Percentiles rank a stretch among this genome's conserved stretches.
These are phyloP conservation scores for Podospora anserina DNA, from an alignment of 495 filamentous ascomycete species.

Conservation along the genomic window DNA sequence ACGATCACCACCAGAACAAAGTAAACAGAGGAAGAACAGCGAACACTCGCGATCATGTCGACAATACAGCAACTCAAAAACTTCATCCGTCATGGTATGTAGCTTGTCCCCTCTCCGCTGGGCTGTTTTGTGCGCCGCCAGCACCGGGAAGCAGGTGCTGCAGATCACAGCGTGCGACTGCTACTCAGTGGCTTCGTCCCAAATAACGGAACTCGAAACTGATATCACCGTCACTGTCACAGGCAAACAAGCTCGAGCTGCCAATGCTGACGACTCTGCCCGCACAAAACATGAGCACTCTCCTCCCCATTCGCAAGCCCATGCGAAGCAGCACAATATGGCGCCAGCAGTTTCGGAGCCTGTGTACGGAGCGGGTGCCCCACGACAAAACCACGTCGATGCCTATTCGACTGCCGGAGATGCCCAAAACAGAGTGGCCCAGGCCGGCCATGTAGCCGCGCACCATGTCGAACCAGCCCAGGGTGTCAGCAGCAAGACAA, in stretches of 20 bases:
- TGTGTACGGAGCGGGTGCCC: slow-evolving; percentile 14
- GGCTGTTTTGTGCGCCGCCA: neutral
- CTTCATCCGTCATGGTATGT: slow-evolving; percentile 88
- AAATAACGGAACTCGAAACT: slow-evolving; percentile 20
- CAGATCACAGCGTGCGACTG: neutral
- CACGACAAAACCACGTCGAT: slow-evolving; percentile 25
- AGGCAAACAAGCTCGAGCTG: slow-evolving; percentile 81
- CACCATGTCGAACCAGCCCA: slow-evolving; percentile 45
- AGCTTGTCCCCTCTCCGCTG: slow-evolving; percentile 4
- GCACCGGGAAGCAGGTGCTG: neutral
- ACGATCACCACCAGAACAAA: neutral
- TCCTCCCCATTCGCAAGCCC: slow-evolving; percentile 45
- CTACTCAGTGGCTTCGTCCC: neutral
- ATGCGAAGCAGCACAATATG: slow-evolving; percentile 41
- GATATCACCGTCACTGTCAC: slow-evolving; percentile 28
- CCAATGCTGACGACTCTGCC: slow-evolving; percentile 54
- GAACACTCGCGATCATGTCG: slow-evolving; percentile 53
- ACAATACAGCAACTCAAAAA: slow-evolving; percentile 84
- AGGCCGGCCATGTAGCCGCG: slow-evolving; percentile 59
- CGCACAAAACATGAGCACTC: slow-evolving; percentile 53
- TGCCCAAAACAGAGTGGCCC: slow-evolving; percentile 60
- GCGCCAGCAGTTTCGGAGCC: slow-evolving; percentile 29
- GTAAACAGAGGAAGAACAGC: neutral
- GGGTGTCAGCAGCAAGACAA: slow-evolving; percentile 32
- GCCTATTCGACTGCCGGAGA: slow-evolving; percentile 60